Evolutionary conservation across 176 grass and related monocot species (phyloP), one percentile per base, ranked within the genome.

Genomic region (Rhynchospora tenuis): DNA sequence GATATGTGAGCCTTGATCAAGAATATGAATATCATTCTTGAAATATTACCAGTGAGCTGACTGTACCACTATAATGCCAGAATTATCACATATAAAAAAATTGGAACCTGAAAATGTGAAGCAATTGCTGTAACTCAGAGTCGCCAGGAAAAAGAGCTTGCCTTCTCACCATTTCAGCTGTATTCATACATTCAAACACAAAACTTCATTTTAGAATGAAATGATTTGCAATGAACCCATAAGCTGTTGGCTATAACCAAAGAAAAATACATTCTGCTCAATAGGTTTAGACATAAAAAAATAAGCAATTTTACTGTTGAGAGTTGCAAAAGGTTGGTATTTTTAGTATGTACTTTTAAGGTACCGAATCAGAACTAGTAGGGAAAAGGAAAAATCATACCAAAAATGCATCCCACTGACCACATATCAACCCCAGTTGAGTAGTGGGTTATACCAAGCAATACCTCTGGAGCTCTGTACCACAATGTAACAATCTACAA

Each of bases 341-440:
- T 66, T 56, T 66, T 56, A 15, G 0, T 52, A 69, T 43, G 9
- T 70, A 70, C 66, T 2, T 20, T 33, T 22, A 14, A 68, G 9
- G 6, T 10, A 70, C 66, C n/a, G 44, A 45, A 70, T 70, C 33
- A 70, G 17, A 33, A 61, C 4, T 15, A 19, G 38, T 2, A 45
- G 13, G 73, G 76, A 63, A 79, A 23, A 19, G 8, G 43, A 80
- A 31, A 4, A 47, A 42, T 4, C 87, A 3, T 93, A 99, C 96
- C 93, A 83, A 99, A 99, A 48, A 95, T 99, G 29, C 96, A 99
- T 66, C 96, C 96, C 59, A 99, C 81, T 0, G 93, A 95, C 96
- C 96, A 99, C 83, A 99, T 95, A 80, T 95, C 93, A 75, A 99
- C 96, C 22, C 96, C 89, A 83, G 91, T 95, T 73, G 96, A 99